phyloP scores from a whole-genome alignment of 805 yeast species.

The Pichia deserticola region DNA sequence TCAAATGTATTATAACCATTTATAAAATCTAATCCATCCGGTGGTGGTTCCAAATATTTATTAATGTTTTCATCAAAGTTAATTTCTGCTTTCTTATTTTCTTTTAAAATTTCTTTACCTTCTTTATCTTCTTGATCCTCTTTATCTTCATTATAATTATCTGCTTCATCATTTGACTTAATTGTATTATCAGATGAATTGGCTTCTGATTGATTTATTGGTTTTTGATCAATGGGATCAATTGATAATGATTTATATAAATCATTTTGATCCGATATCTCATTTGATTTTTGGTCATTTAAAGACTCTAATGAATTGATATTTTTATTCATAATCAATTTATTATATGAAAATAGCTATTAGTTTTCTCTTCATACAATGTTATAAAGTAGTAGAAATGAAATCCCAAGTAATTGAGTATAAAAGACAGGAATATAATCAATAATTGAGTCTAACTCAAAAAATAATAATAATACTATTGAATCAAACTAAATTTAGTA shows the following conservation, averaged over 20 bases:
- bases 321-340: not conserved
- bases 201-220: too few relatives aligned
- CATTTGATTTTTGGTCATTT: not conserved
- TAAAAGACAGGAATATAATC: too few relatives aligned
- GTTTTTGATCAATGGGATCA: not conserved
- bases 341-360: not conserved
- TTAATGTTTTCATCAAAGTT: conserved; percentile 12
- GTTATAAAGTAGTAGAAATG: too few relatives aligned
- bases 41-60: conserved; percentile 20
- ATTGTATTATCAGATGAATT: too few relatives aligned
- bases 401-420: too few relatives aligned
- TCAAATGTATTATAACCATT: conserved; percentile 34
- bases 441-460: too few relatives aligned
- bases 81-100: not conserved
- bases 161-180: too few relatives aligned
- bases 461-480: too few relatives aligned
- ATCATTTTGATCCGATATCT: not conserved
- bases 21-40: conserved; percentile 26
- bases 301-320: not conserved
- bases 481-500: too few relatives aligned
- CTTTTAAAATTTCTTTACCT: not conserved
- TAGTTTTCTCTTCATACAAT: too few relatives aligned
- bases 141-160: too few relatives aligned
- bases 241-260: not conserved
- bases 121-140: not conserved